Percentiles rank a stretch among this genome's conserved stretches.
phyloP scores from a whole-genome alignment of 768 basidiomycete genomes.

The Termitomyces sp. region DNA sequence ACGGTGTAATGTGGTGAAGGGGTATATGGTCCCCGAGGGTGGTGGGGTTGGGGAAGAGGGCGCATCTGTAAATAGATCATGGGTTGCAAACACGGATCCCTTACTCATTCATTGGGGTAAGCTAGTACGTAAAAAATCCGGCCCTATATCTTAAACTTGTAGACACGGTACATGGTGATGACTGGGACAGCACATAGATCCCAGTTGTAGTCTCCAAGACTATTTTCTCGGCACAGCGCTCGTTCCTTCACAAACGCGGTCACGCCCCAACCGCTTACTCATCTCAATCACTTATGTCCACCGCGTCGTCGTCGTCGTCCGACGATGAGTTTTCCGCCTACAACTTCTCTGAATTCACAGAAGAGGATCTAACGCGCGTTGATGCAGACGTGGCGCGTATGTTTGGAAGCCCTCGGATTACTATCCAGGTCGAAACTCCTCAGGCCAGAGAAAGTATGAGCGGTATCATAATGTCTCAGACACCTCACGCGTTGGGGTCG shows the following conservation, averaged over 20 bases:
- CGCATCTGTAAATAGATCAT: too few species aligned
- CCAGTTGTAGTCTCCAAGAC: not conserved
- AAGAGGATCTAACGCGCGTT: constrained; percentile 46
- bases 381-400: constrained; percentile 31
- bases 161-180: too few species aligned
- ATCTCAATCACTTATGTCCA: not conserved
- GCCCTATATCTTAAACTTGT: too few species aligned
- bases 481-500: not conserved
- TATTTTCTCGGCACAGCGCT: not conserved
- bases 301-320: constrained; percentile 5
- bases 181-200: not conserved
- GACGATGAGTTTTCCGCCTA: constrained; percentile 42
- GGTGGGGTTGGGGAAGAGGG: too few species aligned
- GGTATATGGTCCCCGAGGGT: too few species aligned
- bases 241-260: not conserved
- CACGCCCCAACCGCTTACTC: not conserved
- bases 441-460: not conserved
- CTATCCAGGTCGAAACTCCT: constrained; percentile 25
- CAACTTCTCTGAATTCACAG: constrained; percentile 51
- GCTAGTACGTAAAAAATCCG: too few species aligned
- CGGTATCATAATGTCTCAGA: not conserved
- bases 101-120: too few species aligned
- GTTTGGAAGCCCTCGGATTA: constrained; percentile 25
- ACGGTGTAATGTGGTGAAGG: too few species aligned
- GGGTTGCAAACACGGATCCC: too few species aligned